Evolutionary conservation across 1,139 yeast species (phyloP), one percentile per base, ranked within the genome.

Genomic region (Debaryomycetaceae sp.): DNA sequence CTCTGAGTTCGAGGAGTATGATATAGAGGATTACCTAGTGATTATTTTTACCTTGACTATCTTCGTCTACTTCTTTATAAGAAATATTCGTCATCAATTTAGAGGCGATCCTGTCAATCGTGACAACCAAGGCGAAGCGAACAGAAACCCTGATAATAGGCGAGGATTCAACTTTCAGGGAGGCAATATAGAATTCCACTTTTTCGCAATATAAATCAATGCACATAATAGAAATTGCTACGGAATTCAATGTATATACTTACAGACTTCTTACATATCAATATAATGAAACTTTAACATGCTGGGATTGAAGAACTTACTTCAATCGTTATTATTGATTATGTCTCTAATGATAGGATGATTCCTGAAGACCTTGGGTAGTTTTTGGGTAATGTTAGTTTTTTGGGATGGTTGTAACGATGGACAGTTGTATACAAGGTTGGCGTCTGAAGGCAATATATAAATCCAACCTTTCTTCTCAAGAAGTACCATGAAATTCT

Each of bases 391-490:
- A 24, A 34, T 27, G 24, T 37, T 38, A n/a, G 17, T 39, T 14
- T 34, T 13, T 22, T 37, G 31, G 22, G 41, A 39, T 29, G 17
- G 36, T 7, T 29, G 23, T 9, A 31, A 23, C 9, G 29, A 17
- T 17, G 53, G 52, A 36, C 61, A 57, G 5, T 55, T 44, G 55
- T 79, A 80, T 13, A 66, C 45, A 3, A 52, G 49, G 24, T 68
- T 66, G 9, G 84, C 83, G 22, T 60, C 58, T 8, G 55, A 50
- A 3, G 84, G 84, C 23, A 85, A 62, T 40, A 72, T 63, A 52
- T 81, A 77, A 38, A 83, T 69, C 97, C 97, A 91, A 0, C 76
- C 72, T 45, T 80, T 75, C 5, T 68, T 60, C 38, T 79, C 76
- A 33, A 90, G 66, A 41, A 89, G 66, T 6, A 76, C 70, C 58